Percentiles rank a stretch among this genome's conserved stretches.
These are phyloP conservation scores for Wickerhamiella sergipiensis DNA, from an alignment of 805 yeast species.

Conservation along the genomic window DNA sequence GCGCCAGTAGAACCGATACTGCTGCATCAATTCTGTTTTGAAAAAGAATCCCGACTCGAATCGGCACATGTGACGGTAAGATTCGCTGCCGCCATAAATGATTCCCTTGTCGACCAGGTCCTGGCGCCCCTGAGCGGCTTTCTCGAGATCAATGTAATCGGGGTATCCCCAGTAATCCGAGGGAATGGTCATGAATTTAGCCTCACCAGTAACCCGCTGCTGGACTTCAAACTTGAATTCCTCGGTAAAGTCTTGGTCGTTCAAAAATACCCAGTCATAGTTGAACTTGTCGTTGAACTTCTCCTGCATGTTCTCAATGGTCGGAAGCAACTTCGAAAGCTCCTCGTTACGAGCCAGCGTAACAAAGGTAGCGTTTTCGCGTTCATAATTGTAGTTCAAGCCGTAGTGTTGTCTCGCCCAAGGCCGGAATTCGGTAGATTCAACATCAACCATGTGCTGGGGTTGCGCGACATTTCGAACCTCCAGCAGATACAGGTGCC, in stretches of 20 bases:
- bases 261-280: constrained; percentile 92
- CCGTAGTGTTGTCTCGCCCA: neutral
- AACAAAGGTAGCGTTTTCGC: constrained; percentile 77
- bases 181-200: constrained; percentile 72
- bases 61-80: constrained; percentile 89
- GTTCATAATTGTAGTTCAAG: constrained; percentile 20
- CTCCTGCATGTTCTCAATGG: constrained; percentile 82
- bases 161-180: constrained; percentile 76
- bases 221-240: constrained; percentile 61
- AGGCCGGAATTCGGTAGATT: neutral
- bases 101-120: constrained; percentile 35
- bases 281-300: constrained; percentile 71
- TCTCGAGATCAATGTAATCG: constrained; percentile 45
- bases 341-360: constrained; percentile 83
- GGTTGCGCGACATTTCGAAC: neutral
- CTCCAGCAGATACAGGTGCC: neutral
- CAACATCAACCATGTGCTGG: neutral
- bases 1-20: constrained; percentile 85
- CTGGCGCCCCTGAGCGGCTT: constrained; percentile 34
- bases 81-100: constrained; percentile 49
- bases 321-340: constrained; percentile 50
- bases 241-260: constrained; percentile 72
- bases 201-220: constrained; percentile 58
- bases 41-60: constrained; percentile 86
- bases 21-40: constrained; percentile 53